Evolutionary conservation across 1,284 basidiomycete species (phyloP), one percentile per base, ranked within the genome.

Genomic region (Boletus sp.): DNA sequence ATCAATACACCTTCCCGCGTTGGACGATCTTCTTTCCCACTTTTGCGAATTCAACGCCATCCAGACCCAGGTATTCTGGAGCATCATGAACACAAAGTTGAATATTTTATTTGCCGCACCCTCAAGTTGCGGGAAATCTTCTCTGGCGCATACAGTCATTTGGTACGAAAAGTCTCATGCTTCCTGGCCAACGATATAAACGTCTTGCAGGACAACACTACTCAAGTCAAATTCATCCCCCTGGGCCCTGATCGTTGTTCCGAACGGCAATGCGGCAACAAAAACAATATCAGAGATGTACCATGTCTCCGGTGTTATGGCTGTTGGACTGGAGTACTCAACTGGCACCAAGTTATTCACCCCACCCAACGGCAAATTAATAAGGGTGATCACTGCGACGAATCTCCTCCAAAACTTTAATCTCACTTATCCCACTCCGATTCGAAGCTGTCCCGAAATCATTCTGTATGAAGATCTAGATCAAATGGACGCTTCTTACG

Each of bases 51-150:
- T 96, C 64, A 97, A 95, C 60, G 80, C 84, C 1, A 80, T 98
- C 4, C 95, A 99, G 65, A 92, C 90, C 1, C 96, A 98, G 59
- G 74, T 80, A 3, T 91, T 91, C 66, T 98, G 96, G 88, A 82
- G 83, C 39, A 58, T 92, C 16, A 72, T 86, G 45, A 82, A 87
- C 58, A 88, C 89, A 1, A 71, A 75, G 38, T 69, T 76, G 36
- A 90, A 94, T 62, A 68, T 84, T 4, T 70, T 99, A n/a, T 59
- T 97, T 14, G 90, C 87, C 51, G 89, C 86, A 0, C 94, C 94
- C 1, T 76, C 81, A 4, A 83, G 84, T 6, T 82, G 82, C 49
- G 94, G 94, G 2, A 97, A 95, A 68, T 84, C 90, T 4, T 76
- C 81, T 5, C 64, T 96, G 49, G 84, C 78, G 4, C 80, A 88